Evolutionary conservation across 2,329 filamentous ascomycete species (phyloP).

Genomic region (Scedosporium apiospermum): DNA sequence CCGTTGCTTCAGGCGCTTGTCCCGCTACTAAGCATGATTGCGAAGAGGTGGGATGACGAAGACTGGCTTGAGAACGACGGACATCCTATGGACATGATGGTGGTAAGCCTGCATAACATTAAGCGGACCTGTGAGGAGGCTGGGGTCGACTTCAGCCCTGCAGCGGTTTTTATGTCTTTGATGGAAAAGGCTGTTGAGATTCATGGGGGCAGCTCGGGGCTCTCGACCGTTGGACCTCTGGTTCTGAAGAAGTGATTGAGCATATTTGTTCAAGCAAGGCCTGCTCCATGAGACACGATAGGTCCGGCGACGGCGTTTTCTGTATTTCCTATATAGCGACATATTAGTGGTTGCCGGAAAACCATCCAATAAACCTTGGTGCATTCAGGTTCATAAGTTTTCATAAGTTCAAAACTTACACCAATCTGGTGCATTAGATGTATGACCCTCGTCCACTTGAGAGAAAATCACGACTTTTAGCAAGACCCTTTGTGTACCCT

Average conservation of each 20-base stretch:
- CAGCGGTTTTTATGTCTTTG: neutral
- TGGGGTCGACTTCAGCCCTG: slow-evolving; percentile 11
- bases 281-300: too few species aligned
- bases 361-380: too few species aligned
- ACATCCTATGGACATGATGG: slow-evolving; percentile 18
- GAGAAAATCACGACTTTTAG: too few species aligned
- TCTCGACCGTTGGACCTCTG: neutral
- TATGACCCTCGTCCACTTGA: too few species aligned
- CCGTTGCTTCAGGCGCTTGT: slow-evolving; percentile 16
- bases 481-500: too few species aligned
- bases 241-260: neutral
- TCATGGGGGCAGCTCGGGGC: neutral
- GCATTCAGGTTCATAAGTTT: too few species aligned
- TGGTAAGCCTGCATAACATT: slow-evolving; percentile 15
- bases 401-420: too few species aligned
- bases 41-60: slow-evolving; percentile 13
- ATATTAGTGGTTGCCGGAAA: too few species aligned
- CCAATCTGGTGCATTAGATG: too few species aligned
- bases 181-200: slow-evolving; percentile 12
- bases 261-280: too few species aligned
- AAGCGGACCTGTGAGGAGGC: slow-evolving; percentile 14
- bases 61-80: slow-evolving; percentile 15
- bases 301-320: too few species aligned
- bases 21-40: slow-evolving; percentile 14
- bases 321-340: too few species aligned